Evolutionary conservation across 352 stramenopile species (phyloP).

Genomic region (Phytophthora gonapodyides): DNA sequence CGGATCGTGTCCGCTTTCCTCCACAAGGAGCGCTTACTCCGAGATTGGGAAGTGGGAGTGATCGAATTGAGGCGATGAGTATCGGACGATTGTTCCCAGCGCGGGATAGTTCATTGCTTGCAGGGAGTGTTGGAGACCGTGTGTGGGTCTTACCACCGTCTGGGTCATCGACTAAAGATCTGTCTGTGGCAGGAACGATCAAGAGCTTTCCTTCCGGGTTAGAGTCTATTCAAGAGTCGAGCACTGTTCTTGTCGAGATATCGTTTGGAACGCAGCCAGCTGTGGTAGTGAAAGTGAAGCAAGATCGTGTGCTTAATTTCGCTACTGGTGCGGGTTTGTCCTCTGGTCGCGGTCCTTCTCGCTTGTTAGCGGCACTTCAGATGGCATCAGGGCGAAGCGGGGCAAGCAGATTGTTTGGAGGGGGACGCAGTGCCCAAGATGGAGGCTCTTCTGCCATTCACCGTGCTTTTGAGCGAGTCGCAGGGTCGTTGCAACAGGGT

Average conservation of each 20-base stretch:
- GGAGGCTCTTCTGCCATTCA: slow-evolving; percentile 36
- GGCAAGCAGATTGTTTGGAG: slow-evolving; percentile 31
- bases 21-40: slow-evolving; percentile 17
- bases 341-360: slow-evolving; percentile 43
- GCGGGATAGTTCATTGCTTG: slow-evolving; percentile 57
- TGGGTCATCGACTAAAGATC: slow-evolving; percentile 32
- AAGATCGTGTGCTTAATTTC: slow-evolving; percentile 69
- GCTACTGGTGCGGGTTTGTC: slow-evolving; percentile 25
- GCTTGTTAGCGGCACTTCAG: slow-evolving; percentile 65
- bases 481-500: slow-evolving; percentile 41
- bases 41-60: slow-evolving; percentile 25
- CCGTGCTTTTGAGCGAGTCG: slow-evolving; percentile 50
- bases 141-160: slow-evolving; percentile 64
- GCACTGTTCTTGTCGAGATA: slow-evolving; percentile 57
- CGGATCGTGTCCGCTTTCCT: slow-evolving; percentile 56
- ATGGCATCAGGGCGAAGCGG: slow-evolving; percentile 37
- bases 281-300: slow-evolving; percentile 56
- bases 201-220: slow-evolving; percentile 63
- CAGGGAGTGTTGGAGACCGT: slow-evolving; percentile 59
- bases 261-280: slow-evolving; percentile 46
- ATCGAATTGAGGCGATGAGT: slow-evolving; percentile 72
- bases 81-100: slow-evolving; percentile 68
- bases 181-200: slow-evolving; percentile 64
- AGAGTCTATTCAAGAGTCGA: slow-evolving; percentile 50
- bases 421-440: slow-evolving; percentile 19